phyloP scores from a whole-genome alignment of 805 yeast species.

The Clavispora asparagi region DNA sequence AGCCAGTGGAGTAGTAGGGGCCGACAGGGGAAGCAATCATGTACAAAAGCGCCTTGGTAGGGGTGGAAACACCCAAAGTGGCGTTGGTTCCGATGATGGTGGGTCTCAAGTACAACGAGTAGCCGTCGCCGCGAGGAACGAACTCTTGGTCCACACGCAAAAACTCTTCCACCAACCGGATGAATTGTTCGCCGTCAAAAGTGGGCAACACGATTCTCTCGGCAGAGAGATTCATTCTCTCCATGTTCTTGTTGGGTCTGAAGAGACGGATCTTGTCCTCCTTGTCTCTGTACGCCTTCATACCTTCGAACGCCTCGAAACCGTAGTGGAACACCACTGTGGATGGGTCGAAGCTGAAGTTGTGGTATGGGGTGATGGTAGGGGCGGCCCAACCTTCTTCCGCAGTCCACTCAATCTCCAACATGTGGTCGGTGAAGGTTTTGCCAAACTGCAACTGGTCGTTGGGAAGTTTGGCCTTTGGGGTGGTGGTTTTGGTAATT shows the following conservation, averaged over 20 bases:
- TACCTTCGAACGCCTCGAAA: constrained; percentile 91
- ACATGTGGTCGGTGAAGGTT: constrained; percentile 82
- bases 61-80: constrained; percentile 81
- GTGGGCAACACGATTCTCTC: constrained; percentile 84
- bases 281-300: constrained; percentile 76
- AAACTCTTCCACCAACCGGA: constrained; percentile 70
- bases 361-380: constrained; percentile 78
- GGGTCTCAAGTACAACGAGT: constrained; percentile 90
- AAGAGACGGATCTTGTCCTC: constrained; percentile 64
- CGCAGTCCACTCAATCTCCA: constrained; percentile 77
- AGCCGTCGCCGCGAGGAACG: constrained; percentile 84
- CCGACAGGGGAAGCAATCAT: constrained; percentile 96
- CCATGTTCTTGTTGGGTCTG: constrained; percentile 91
- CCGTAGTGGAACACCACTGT: constrained; percentile 91
- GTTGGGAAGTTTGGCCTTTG: constrained; percentile 32
- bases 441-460: constrained; percentile 40
- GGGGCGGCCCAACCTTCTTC: constrained; percentile 86
- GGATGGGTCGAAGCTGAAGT: constrained; percentile 76
- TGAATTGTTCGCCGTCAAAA: constrained; percentile 73
- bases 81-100: constrained; percentile 91
- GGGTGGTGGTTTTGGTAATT: constrained; percentile 33
- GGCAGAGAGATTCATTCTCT: constrained; percentile 83
- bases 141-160: constrained; percentile 69
- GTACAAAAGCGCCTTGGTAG: constrained; percentile 74
- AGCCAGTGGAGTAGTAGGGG: constrained; percentile 83